A percentile compares a stretch with the other conserved stretches of the same genome.
These are phyloP conservation scores for Neophaeococcomyces mojaviensis DNA, from an alignment of 2,329 filamentous ascomycete genomes.

Conservation along the genomic window DNA sequence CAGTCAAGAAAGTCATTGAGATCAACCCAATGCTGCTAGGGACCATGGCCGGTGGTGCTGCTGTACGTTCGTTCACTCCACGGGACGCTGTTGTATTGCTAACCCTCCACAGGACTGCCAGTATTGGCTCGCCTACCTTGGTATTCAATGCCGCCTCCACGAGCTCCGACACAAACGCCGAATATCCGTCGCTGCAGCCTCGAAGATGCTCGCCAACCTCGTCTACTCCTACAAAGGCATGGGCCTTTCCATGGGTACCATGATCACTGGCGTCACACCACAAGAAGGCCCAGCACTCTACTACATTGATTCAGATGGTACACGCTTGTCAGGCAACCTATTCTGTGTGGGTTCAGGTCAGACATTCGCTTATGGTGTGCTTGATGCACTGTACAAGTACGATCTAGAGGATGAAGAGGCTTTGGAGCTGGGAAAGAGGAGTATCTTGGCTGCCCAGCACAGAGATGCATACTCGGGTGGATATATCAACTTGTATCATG, in stretches of 20 bases:
- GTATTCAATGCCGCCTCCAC: conserved; percentile 98
- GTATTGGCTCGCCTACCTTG: conserved; percentile 98
- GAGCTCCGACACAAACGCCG: conserved; percentile 98
- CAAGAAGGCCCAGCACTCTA: conserved; percentile 95
- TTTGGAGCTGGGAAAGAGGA: conserved; percentile 79
- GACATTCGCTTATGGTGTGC: conserved; percentile 96
- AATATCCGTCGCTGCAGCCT: conserved; percentile 93
- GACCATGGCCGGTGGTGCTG: conserved; percentile 97
- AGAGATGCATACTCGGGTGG: conserved; percentile 98
- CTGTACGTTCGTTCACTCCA: conserved; percentile 46
- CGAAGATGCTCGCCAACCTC: conserved; percentile 96
- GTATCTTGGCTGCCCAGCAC: conserved; percentile 93
- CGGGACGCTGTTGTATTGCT: conserved; percentile 16
- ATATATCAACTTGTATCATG: conserved; percentile 97
- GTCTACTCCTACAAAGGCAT: conserved; percentile 99
- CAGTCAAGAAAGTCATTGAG: conserved; percentile 99
- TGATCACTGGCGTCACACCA: conserved; percentile 94
- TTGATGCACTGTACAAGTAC: conserved; percentile 91
- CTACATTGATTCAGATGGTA: conserved; percentile 98
- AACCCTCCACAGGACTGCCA: conserved; percentile 71
- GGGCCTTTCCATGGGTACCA: conserved; percentile 98
- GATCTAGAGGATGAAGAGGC: conserved; percentile 82
- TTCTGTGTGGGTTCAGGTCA: conserved; percentile 98
- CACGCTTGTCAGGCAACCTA: conserved; percentile 81
- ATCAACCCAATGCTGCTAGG: conserved; percentile 91